A percentile compares a stretch with the other conserved stretches of the same genome.
Evolutionary conservation across 305 asterid species (phyloP).

Genomic region (Ilex paraguariensis): DNA sequence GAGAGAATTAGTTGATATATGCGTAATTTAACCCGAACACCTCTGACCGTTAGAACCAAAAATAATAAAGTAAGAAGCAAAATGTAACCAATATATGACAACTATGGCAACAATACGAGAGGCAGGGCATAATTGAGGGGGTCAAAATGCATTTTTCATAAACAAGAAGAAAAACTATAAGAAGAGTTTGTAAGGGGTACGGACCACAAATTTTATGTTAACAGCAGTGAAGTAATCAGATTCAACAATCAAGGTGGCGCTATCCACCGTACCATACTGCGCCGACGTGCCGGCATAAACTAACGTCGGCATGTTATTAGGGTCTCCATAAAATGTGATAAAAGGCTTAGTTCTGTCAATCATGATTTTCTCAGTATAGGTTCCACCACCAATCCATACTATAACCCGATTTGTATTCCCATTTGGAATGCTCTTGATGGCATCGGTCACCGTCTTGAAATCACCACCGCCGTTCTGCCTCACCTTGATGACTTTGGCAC

Average conservation of each 20-base stretch:
- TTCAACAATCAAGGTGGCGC: conserved; percentile 54
- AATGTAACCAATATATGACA: too few relatives aligned
- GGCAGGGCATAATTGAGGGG: neutral
- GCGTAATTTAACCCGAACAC: too few relatives aligned
- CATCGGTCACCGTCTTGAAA: conserved; percentile 59
- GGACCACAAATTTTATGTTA: conserved; percentile 44
- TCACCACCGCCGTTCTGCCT: conserved; percentile 52
- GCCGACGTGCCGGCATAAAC: conserved; percentile 41
- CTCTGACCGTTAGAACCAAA: too few relatives aligned
- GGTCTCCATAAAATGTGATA: conserved; percentile 64
- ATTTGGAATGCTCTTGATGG: conserved; percentile 45
- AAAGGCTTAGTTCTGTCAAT: conserved; percentile 36
- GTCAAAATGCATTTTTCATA: neutral
- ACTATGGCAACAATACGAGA: too few relatives aligned
- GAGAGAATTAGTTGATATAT: too few relatives aligned
- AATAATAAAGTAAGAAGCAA: too few relatives aligned
- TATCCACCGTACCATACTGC: conserved; percentile 37
- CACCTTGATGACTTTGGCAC: conserved; percentile 28
- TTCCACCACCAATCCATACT: conserved; percentile 60
- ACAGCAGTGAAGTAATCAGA: conserved; percentile 50
- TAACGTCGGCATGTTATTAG: conserved; percentile 36
- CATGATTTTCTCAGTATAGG: conserved; percentile 50
- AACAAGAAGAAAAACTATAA: neutral
- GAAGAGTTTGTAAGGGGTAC: neutral
- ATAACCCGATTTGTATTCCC: conserved; percentile 45